These are phyloP conservation scores for Boletus patriciae DNA, from an alignment of 768 basidiomycete species.

Conservation along the genomic window DNA sequence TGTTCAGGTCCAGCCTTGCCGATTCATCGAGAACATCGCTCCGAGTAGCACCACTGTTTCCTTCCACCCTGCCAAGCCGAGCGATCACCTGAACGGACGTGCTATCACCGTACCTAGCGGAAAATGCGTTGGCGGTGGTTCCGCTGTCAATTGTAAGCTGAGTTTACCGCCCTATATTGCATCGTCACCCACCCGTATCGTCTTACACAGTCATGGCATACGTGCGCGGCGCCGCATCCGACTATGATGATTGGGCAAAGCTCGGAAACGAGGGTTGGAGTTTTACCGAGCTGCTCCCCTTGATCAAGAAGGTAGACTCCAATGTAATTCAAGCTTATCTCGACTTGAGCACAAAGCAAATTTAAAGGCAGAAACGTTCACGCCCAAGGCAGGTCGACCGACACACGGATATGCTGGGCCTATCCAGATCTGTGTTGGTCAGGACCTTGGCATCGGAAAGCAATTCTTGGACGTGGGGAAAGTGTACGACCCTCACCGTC, in stretches of 20 bases:
- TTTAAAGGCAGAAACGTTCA: conserved; percentile 33
- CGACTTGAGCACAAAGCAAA: neutral
- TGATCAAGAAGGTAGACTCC: conserved; percentile 22
- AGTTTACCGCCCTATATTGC: neutral
- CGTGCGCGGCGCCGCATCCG: neutral
- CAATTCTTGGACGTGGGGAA: conserved; percentile 48
- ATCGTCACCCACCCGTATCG: neutral
- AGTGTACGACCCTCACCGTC: conserved; percentile 39
- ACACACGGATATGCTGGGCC: conserved; percentile 38
- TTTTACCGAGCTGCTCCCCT: conserved; percentile 21
- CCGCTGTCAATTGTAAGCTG: conserved; percentile 20
- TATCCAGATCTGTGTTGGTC: conserved; percentile 18
- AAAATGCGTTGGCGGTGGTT: neutral
- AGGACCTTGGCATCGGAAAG: conserved; percentile 23
- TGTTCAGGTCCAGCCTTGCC: conserved; percentile 20
- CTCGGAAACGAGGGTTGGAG: too few relatives aligned
- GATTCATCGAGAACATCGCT: conserved; percentile 11
- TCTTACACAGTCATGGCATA: conserved; percentile 18
- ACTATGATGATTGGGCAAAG: too few relatives aligned
- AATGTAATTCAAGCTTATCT: neutral
- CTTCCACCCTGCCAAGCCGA: conserved; percentile 10
- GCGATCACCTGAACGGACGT: conserved; percentile 17
- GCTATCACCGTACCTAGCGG: conserved; percentile 3
- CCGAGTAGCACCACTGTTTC: conserved; percentile 20
- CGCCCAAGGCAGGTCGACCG: conserved; percentile 2